Evolutionary conservation across 1,139 yeast genomes (phyloP).

Genomic region (Candida sp.): DNA sequence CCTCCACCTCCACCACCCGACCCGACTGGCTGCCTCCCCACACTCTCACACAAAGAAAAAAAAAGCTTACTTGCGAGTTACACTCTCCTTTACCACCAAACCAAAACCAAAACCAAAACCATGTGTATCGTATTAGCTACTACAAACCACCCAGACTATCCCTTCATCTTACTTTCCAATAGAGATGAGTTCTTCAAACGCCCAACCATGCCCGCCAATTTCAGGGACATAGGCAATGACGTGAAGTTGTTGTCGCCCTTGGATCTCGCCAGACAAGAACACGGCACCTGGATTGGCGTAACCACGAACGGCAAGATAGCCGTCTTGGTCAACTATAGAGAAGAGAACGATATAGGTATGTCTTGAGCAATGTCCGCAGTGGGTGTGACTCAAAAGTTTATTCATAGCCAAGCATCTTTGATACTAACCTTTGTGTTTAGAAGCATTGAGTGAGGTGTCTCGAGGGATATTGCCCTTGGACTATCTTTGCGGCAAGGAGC

Average conservation of each 20-base stretch:
- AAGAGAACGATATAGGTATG: conserved; percentile 30
- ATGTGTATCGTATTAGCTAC: conserved; percentile 75
- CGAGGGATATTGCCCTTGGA: conserved; percentile 74
- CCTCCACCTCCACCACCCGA: no score
- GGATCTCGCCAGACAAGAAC: conserved; percentile 75
- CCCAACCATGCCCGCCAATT: conserved; percentile 71
- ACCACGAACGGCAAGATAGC: conserved; percentile 67
- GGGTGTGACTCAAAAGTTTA: not conserved
- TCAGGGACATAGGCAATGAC: conserved; percentile 38
- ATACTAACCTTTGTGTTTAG: conserved; percentile 18
- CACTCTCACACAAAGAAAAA: no score
- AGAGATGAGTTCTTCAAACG: conserved; percentile 84
- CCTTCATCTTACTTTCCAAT: conserved; percentile 77
- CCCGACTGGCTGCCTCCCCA: no score
- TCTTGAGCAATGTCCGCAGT: conserved; percentile 3
- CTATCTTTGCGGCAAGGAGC: conserved; percentile 47
- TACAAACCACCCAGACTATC: conserved; percentile 64
- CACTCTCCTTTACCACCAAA: not conserved
- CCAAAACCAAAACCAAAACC: not conserved
- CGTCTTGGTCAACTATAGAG: conserved; percentile 76
- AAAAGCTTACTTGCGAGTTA: not conserved
- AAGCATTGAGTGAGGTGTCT: conserved; percentile 51
- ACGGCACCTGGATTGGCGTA: conserved; percentile 94
- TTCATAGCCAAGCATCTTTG: conserved; percentile 1
- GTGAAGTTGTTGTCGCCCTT: conserved; percentile 64